phyloP scores from a whole-genome alignment of 176 grass and related monocot species.

The Poa annua region DNA sequence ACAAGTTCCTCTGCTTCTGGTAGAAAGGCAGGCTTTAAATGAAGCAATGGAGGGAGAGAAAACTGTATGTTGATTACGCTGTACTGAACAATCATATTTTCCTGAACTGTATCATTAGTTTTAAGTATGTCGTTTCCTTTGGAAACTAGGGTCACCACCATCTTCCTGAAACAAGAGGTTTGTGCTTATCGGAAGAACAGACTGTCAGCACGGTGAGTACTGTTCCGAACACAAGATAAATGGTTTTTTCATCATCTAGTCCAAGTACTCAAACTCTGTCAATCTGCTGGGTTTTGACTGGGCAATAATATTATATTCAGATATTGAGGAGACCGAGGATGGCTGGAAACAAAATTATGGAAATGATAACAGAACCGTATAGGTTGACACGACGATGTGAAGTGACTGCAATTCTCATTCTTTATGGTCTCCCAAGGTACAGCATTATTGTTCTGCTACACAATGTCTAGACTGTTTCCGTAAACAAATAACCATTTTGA shows the following conservation, averaged over 20 bases:
- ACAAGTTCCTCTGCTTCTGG: constrained; percentile 89
- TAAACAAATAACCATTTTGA: background rate
- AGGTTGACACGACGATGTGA: constrained; percentile 75
- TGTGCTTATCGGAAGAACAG: constrained; percentile 96
- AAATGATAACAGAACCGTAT: constrained; percentile 86
- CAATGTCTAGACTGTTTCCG: background rate
- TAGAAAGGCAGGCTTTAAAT: constrained; percentile 96
- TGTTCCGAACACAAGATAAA: constrained; percentile 27
- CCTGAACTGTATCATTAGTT: background rate
- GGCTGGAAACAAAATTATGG: constrained; percentile 81
- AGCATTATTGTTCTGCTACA: background rate
- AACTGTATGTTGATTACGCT: constrained; percentile 54
- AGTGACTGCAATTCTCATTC: constrained; percentile 76
- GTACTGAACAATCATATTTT: constrained; percentile 18
- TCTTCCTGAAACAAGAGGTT: constrained; percentile 97
- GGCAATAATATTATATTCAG: constrained; percentile 38
- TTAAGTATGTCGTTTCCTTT: constrained; percentile 40
- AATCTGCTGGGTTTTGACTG: constrained; percentile 23
- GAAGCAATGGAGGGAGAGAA: constrained; percentile 99
- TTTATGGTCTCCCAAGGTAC: constrained; percentile 96
- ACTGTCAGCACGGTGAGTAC: constrained; percentile 86
- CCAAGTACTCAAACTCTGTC: constrained; percentile 5
- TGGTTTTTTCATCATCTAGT: constrained; percentile 27
- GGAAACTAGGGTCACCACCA: constrained; percentile 79
- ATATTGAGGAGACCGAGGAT: constrained; percentile 85